Percentiles rank a stretch among this genome's conserved stretches.
These are phyloP conservation scores for Pleurotus pulmonarius DNA, from an alignment of 768 basidiomycete genomes.

Conservation along the genomic window DNA sequence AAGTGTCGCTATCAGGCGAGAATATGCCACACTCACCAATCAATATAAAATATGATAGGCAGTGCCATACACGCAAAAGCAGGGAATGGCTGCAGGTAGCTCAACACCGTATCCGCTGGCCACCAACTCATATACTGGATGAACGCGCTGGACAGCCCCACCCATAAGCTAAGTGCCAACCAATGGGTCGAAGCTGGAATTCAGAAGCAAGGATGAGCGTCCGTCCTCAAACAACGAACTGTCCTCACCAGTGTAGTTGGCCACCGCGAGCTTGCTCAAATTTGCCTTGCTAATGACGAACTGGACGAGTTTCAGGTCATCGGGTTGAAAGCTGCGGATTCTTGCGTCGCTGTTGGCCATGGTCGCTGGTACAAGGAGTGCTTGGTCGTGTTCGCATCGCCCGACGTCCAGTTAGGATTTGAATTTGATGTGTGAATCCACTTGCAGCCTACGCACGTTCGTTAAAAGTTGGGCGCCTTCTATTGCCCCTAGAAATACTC, in stretches of 20 bases:
- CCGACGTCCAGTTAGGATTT: too few relatives aligned
- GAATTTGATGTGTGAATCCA: too few relatives aligned
- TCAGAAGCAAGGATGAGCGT: conserved; percentile 3
- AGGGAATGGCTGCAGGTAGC: conserved; percentile 60
- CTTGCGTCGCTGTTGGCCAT: conserved; percentile 41
- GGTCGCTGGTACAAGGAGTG: conserved; percentile 6
- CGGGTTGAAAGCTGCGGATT: conserved; percentile 48
- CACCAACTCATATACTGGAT: conserved; percentile 64
- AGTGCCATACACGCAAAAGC: conserved; percentile 61
- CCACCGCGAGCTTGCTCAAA: conserved; percentile 65
- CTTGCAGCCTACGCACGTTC: not conserved
- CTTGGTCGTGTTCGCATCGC: not conserved
- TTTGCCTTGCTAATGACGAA: conserved; percentile 63
- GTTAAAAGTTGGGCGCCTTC: not conserved
- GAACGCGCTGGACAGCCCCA: conserved; percentile 54
- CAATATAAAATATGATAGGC: conserved; percentile 61
- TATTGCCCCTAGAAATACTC: too few relatives aligned
- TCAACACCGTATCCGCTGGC: conserved; percentile 43
- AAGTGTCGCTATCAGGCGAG: not conserved
- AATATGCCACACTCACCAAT: conserved; percentile 49
- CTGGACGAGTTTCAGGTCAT: conserved; percentile 57
- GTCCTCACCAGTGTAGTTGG: conserved; percentile 55
- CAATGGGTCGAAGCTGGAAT: conserved; percentile 53
- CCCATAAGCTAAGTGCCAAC: conserved; percentile 57
- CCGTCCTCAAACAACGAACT: not conserved